A percentile compares a stretch with the other conserved stretches of the same genome.
These are phyloP conservation scores for Podila epigama DNA, from an alignment of 192 early-diverging fungal genomes.

Conservation along the genomic window DNA sequence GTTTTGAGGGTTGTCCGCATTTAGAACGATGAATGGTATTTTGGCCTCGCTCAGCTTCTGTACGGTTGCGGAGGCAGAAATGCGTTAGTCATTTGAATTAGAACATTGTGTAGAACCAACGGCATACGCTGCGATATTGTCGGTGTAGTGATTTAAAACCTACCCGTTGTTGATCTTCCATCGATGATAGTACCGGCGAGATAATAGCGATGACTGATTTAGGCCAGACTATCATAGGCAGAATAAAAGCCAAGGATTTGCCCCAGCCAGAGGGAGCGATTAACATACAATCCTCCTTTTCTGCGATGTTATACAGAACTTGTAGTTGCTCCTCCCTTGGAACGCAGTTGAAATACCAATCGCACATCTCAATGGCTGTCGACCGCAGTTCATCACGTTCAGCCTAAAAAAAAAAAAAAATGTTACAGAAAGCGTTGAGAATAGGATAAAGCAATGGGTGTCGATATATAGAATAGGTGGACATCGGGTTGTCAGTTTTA, in stretches of 20 bases:
- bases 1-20: slow-evolving; percentile 1
- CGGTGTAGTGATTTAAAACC: neutral
- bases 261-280: slow-evolving; percentile 27
- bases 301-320: slow-evolving; percentile 4
- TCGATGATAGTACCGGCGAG: slow-evolving; percentile 20
- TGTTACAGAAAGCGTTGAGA: slow-evolving; percentile 1
- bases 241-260: slow-evolving; percentile 19
- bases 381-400: neutral
- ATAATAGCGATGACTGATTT: neutral
- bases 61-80: neutral
- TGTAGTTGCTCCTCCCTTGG: slow-evolving; percentile 24
- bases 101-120: no score
- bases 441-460: no score
- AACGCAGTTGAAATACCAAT: slow-evolving; percentile 10
- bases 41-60: slow-evolving; percentile 11
- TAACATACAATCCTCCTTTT: slow-evolving; percentile 13
- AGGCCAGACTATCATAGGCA: slow-evolving; percentile 17
- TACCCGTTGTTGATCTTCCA: slow-evolving; percentile 25
- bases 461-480: no score
- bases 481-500: no score
- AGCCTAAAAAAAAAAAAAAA: slow-evolving; percentile 9
- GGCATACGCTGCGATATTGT: no score
- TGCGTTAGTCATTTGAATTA: neutral
- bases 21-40: slow-evolving; percentile 13
- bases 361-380: slow-evolving; percentile 18